These are phyloP conservation scores for Malus sylvestris DNA, from an alignment of 306 rosid species.

Conservation along the genomic window DNA sequence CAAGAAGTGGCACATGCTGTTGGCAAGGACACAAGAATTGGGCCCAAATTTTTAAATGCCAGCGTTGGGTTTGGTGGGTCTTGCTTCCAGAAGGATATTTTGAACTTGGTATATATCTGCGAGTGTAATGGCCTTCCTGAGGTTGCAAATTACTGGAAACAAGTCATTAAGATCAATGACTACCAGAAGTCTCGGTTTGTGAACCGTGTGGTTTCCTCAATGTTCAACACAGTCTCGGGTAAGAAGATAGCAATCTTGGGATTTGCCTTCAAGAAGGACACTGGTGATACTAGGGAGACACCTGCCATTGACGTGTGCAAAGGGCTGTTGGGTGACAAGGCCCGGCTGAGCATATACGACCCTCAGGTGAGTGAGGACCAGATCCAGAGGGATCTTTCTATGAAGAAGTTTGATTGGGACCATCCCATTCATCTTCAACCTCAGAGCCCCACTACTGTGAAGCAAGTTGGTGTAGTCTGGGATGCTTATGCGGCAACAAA, in stretches of 20 bases:
- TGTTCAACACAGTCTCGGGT: conserved; percentile 79
- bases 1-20: conserved; percentile 70
- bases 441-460: conserved; percentile 48
- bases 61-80: conserved; percentile 96
- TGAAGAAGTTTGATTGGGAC: conserved; percentile 91
- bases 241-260: conserved; percentile 76
- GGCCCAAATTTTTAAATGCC: conserved; percentile 80
- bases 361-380: conserved; percentile 77
- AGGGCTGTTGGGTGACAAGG: conserved; percentile 75
- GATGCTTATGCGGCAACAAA: conserved; percentile 65
- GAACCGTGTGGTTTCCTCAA: conserved; percentile 71
- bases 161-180: conserved; percentile 82
- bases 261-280: conserved; percentile 89
- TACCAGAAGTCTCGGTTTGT: conserved; percentile 82
- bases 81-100: conserved; percentile 88
- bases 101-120: conserved; percentile 84
- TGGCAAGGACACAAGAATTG: conserved; percentile 81
- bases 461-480: conserved; percentile 58
- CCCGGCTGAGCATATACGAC: conserved; percentile 67
- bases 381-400: conserved; percentile 59
- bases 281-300: conserved; percentile 87
- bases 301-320: conserved; percentile 85
- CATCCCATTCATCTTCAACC: conserved; percentile 82
- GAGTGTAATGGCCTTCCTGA: conserved; percentile 94
- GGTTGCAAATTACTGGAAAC: conserved; percentile 93